A percentile compares a stretch with the other conserved stretches of the same genome.
Evolutionary conservation across 495 filamentous ascomycete species (phyloP).

Genomic region (Usnea hakonensis): DNA sequence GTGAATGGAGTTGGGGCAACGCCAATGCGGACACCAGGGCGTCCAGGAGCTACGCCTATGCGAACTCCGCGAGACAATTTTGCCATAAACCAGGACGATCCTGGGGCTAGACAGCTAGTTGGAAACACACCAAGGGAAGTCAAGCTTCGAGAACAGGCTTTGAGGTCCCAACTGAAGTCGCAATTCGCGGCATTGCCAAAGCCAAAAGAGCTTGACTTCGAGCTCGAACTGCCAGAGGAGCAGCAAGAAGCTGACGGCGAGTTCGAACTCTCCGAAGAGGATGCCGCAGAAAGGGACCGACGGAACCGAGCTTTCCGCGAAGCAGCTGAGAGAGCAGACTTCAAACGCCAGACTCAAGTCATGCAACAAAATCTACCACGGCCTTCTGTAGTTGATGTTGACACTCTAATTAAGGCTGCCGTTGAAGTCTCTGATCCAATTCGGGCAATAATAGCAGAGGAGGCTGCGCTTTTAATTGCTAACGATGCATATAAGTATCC

Average conservation of each 20-base stretch:
- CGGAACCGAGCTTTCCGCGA: constrained; percentile 60
- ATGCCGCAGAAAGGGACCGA: constrained; percentile 74
- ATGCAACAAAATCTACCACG: constrained; percentile 79
- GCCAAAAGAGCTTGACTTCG: constrained; percentile 85
- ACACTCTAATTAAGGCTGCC: constrained; percentile 56
- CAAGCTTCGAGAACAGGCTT: constrained; percentile 61
- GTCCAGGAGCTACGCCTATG: constrained; percentile 76
- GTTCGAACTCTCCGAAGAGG: constrained; percentile 61
- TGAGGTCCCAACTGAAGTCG: constrained; percentile 60
- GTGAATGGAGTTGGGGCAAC: constrained; percentile 62
- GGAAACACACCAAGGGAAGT: constrained; percentile 73
- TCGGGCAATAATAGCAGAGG: constrained; percentile 58
- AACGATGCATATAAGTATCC: constrained; percentile 74
- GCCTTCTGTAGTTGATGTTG: constrained; percentile 63
- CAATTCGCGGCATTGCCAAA: constrained; percentile 74
- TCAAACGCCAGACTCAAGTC: constrained; percentile 78
- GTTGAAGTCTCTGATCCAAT: constrained; percentile 45
- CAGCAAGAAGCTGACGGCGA: constrained; percentile 51
- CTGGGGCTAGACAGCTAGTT: constrained; percentile 57
- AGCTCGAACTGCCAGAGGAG: constrained; percentile 86
- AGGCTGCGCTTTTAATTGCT: constrained; percentile 70
- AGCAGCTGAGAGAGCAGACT: constrained; percentile 66
- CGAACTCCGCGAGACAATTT: constrained; percentile 88
- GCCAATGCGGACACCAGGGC: constrained; percentile 48
- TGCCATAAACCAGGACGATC: constrained; percentile 62